phyloP scores from a whole-genome alignment of 2,329 filamentous ascomycete genomes.

The Fusarium xyrophilum region DNA sequence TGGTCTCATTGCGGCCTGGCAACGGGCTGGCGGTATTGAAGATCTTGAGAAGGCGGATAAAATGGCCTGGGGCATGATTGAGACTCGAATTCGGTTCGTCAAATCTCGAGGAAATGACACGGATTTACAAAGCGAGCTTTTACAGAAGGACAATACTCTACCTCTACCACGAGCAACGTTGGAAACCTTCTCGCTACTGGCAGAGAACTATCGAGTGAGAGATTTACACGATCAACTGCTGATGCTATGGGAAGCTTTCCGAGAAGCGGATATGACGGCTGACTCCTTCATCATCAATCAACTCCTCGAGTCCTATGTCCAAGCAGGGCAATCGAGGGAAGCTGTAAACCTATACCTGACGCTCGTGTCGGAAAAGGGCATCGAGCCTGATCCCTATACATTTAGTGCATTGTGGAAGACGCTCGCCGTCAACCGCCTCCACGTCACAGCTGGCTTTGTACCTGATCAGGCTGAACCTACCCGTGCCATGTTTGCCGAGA shows the following conservation, averaged over 20 bases:
- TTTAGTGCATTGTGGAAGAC: slow-evolving; percentile 73
- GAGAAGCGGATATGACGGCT: slow-evolving; percentile 67
- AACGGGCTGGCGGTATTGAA: slow-evolving; percentile 65
- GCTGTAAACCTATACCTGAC: slow-evolving; percentile 63
- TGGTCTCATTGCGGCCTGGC: slow-evolving; percentile 79
- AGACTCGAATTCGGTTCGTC: slow-evolving; percentile 70
- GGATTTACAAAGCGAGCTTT: neutral
- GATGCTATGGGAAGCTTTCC: slow-evolving; percentile 68
- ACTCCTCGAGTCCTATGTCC: slow-evolving; percentile 71
- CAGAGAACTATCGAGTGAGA: slow-evolving; percentile 73
- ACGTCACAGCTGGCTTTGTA: slow-evolving; percentile 42
- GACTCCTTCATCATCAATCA: slow-evolving; percentile 83
- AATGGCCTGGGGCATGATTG: slow-evolving; percentile 80
- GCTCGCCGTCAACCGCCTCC: slow-evolving; percentile 58
- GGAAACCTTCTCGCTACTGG: slow-evolving; percentile 79
- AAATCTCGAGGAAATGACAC: slow-evolving; percentile 48
- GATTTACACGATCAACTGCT: slow-evolving; percentile 64
- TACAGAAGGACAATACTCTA: slow-evolving; percentile 1
- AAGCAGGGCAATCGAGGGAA: slow-evolving; percentile 61
- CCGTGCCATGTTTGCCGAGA: slow-evolving; percentile 56
- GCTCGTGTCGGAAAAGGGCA: slow-evolving; percentile 57
- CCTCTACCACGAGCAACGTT: slow-evolving; percentile 67
- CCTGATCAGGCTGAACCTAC: slow-evolving; percentile 45
- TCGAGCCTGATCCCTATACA: slow-evolving; percentile 71
- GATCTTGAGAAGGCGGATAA: slow-evolving; percentile 68